Base-by-base conservation (phyloP, 352 stramenopile genomes). In the Thalassiosira livingstoniorum region DNA sequence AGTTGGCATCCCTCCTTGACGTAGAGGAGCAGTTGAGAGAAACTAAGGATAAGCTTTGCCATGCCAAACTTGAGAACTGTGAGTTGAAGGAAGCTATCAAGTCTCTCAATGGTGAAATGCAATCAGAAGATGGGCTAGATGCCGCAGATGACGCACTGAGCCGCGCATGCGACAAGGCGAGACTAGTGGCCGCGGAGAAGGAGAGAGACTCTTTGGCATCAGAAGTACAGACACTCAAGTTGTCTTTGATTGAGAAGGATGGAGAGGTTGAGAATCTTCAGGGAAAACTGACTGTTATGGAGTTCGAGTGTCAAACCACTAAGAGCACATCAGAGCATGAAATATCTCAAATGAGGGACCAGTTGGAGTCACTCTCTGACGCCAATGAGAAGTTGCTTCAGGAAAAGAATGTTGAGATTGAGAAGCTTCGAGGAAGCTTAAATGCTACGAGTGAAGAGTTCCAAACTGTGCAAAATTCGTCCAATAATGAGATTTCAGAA, bases 201-300 rank as follows among this genome's bases (percentile, higher is more conserved):
- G 32, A 64, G 42, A 3, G 32, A 35, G 51, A 74, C 21, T 18
- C 23, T n/a, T 58, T 74, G 10, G n/a, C 18, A 7, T 64, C 51
- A 10, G 53, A 54, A 32, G 32, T 74, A n/a, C 2, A 53, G 58
- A 35, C 21, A 54, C 54, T 64, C 18, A 51, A 74, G 25, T 2
- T 23, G 25, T 64, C 51, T 10, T 64, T 74, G 47, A 11, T 27
- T 43, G 42, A 63, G 29, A 63, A 63, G 55, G 25, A 63, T n/a
- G 25, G 13, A 15, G 5, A 35, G 37, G 4, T 63, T 37, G 3
- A 34, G 11, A 4, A 5, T 5, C 55, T 63, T 37, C 2, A 32
- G 10, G n/a, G 3, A 63, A 31, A 63, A 39, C 37, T 63, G 21
- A 39, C 25, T 23, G 5, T 35, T 5, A 37, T 11, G 7, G 23